Evolutionary conservation across 2,329 filamentous ascomycete genomes (phyloP).

Genomic region (Colletotrichum tropicicola): DNA sequence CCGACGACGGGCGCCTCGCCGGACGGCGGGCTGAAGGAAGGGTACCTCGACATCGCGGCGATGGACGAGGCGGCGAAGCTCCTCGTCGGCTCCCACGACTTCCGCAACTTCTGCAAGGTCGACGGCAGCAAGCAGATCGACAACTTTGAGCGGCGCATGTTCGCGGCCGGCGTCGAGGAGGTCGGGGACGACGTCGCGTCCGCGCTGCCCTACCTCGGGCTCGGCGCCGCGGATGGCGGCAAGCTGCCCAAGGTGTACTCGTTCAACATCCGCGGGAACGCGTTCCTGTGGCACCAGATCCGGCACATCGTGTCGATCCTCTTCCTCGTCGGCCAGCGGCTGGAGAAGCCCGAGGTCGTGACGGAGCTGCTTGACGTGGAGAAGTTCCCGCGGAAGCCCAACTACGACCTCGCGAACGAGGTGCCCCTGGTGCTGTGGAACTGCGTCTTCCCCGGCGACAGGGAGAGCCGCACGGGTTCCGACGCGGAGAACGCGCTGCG

Average conservation of each 20-base stretch:
- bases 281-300: slow-evolving; percentile 98
- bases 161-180: slow-evolving; percentile 80
- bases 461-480: slow-evolving; percentile 41
- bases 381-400: slow-evolving; percentile 78
- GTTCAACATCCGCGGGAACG: slow-evolving; percentile 88
- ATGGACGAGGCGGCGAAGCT: slow-evolving; percentile 85
- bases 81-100: slow-evolving; percentile 89
- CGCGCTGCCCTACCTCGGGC: slow-evolving; percentile 64
- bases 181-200: slow-evolving; percentile 64
- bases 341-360: slow-evolving; percentile 80
- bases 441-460: slow-evolving; percentile 78
- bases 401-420: slow-evolving; percentile 91
- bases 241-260: slow-evolving; percentile 77
- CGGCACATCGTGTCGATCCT: slow-evolving; percentile 91
- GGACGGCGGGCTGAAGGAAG: slow-evolving; percentile 57
- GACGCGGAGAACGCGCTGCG: slow-evolving; percentile 65
- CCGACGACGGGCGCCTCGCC: slow-evolving; percentile 66
- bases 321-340: slow-evolving; percentile 90
- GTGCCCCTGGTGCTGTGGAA: slow-evolving; percentile 94
- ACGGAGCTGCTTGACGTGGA: slow-evolving; percentile 77
- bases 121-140: slow-evolving; percentile 89
- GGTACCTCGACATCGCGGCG: slow-evolving; percentile 86
- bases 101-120: slow-evolving; percentile 96
- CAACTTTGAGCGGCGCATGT: slow-evolving; percentile 83
- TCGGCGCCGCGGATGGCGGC: slow-evolving; percentile 29